Evolutionary conservation across 2,329 filamentous ascomycete species (phyloP), one percentile per base, ranked within the genome.

Genomic region (Leptographium lundbergii): DNA sequence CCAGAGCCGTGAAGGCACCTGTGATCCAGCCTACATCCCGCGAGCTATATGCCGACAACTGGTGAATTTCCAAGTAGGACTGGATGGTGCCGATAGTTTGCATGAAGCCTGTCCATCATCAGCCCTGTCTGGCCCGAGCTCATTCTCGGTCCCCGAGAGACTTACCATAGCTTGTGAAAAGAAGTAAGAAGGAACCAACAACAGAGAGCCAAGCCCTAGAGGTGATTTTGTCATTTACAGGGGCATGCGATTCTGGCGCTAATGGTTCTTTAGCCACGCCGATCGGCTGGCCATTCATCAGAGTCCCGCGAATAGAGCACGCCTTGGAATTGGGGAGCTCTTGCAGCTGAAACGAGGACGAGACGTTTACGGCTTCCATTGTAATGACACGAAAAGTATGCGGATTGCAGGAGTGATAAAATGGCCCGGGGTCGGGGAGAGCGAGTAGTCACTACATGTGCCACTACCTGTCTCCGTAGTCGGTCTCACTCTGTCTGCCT

Each of bases 11-110:
- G 39, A 77, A 73, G 4, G 77, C 62, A 1, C 75, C 74, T 0
- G 73, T 72, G 57, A 79, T 78, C 77, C 76, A 80, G 24, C 76
- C 77, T 0, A 80, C 70, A 48, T 79, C 72, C 4, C 73, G 67
- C 4, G 73, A 67, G 4, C 70, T 70, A 61, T 76, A 77, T 9
- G 64, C 61, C 0, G 69, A 65, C 1, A 80, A 69, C 63, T 79
- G 76, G 58, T 79, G 68, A 3, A 66, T 67, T 39, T 70, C 70
- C 29, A 77, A 70, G 55, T 78, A 76, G 51, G 76, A 70, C 61
- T 79, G 77, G 0, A 79, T 65, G 0, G 75, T 72, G n/a, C 77
- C 77, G 7, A 79, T 72, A 60, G 66, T 73, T 54, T 74, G 70
- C 69, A 78, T 76, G 54, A 79, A 75, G 1, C 77, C 76, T 71